phyloP scores from a whole-genome alignment of 2,329 filamentous ascomycete species.

The Microcyclospora pomicola region DNA sequence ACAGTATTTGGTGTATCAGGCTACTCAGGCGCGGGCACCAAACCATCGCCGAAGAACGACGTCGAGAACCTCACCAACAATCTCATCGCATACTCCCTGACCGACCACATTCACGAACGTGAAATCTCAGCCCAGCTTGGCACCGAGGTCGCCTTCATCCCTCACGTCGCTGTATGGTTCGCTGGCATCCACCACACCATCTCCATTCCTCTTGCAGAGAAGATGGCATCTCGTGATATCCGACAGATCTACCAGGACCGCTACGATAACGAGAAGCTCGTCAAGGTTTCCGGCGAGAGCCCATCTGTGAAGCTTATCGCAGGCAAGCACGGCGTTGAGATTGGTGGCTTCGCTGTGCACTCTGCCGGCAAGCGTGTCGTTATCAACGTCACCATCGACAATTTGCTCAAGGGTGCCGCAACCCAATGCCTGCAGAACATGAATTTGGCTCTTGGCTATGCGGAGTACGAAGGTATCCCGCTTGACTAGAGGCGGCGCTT shows the following conservation, averaged over 20 bases:
- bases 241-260: constrained; percentile 90
- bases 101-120: constrained; percentile 86
- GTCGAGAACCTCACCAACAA: constrained; percentile 71
- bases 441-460: constrained; percentile 81
- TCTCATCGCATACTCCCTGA: constrained; percentile 79
- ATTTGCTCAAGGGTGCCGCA: constrained; percentile 81
- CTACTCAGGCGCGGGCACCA: constrained; percentile 89
- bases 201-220: constrained; percentile 70
- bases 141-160: constrained; percentile 65
- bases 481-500: constrained; percentile 13
- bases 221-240: constrained; percentile 83
- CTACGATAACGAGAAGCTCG: constrained; percentile 87
- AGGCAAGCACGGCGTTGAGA: constrained; percentile 77
- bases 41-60: constrained; percentile 89
- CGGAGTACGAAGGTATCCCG: constrained; percentile 79
- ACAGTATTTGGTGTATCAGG: constrained; percentile 83
- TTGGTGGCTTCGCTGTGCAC: constrained; percentile 91
- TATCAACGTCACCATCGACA: constrained; percentile 88
- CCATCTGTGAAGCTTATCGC: constrained; percentile 75
- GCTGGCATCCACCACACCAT: constrained; percentile 88
- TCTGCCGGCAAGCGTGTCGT: constrained; percentile 80
- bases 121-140: constrained; percentile 75
- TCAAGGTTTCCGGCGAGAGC: constrained; percentile 81
- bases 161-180: constrained; percentile 95
- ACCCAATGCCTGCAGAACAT: constrained; percentile 94